Evolutionary conservation across 2,329 filamentous ascomycete species (phyloP).

Genomic region (Pseudophaeomoniella oleicola): DNA sequence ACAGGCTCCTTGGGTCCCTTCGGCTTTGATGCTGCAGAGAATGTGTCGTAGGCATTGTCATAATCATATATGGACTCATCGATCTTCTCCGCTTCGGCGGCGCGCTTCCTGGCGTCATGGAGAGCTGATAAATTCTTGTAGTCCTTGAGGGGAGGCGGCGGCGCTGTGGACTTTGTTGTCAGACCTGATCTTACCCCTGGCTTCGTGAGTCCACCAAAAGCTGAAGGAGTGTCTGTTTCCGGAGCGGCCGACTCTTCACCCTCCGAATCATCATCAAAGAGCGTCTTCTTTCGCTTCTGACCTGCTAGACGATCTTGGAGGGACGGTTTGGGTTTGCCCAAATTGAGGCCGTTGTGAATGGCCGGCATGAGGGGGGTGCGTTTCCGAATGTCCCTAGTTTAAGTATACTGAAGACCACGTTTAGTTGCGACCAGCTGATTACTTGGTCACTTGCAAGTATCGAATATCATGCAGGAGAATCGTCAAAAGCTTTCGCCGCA

Average conservation of each 20-base stretch:
- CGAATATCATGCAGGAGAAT: no score
- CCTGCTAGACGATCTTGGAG: conserved; percentile 16
- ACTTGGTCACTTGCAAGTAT: no score
- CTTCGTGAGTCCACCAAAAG: conserved; percentile 20
- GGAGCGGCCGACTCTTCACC: conserved; percentile 14
- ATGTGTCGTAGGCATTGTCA: conserved; percentile 32
- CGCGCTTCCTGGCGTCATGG: conserved; percentile 29
- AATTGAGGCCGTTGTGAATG: conserved; percentile 27
- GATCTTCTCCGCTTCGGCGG: conserved; percentile 25
- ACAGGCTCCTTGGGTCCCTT: conserved; percentile 9
- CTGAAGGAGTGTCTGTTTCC: conserved; percentile 5
- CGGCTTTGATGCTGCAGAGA: conserved; percentile 23
- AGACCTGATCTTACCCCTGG: conserved; percentile 7
- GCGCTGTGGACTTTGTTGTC: conserved; percentile 18
- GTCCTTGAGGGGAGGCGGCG: conserved; percentile 9
- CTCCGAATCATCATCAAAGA: conserved; percentile 29
- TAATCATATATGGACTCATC: conserved; percentile 35
- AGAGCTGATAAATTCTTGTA: conserved; percentile 31
- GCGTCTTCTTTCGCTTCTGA: conserved; percentile 32
- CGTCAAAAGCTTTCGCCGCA: no score
- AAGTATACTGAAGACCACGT: no score
- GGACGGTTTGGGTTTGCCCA: conserved; percentile 14
- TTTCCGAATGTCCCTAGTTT: no score
- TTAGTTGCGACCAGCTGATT: no score
- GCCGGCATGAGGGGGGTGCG: no score